Evolutionary conservation across 345 rosid species (phyloP).

Genomic region (Salix purpurea): DNA sequence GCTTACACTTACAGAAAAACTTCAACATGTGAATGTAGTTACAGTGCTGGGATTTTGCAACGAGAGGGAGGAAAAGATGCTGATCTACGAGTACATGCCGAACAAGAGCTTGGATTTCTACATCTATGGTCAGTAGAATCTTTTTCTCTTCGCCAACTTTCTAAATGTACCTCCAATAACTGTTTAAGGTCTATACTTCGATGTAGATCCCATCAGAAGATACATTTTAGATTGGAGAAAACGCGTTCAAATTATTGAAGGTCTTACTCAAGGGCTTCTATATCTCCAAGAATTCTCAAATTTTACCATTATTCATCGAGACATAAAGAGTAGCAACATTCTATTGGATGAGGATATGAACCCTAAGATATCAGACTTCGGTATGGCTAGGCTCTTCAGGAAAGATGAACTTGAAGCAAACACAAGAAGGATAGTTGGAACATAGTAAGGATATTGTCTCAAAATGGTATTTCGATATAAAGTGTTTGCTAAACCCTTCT

Average conservation of each 20-base stretch:
- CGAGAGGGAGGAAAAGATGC: constrained; percentile 34
- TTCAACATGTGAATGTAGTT: constrained; percentile 43
- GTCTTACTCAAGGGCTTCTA: constrained; percentile 44
- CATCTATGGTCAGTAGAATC: constrained; percentile 20
- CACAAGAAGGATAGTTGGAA: constrained; percentile 37
- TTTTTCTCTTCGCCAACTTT: too few species aligned
- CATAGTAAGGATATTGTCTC: constrained; percentile 32
- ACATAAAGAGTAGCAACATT: constrained; percentile 40
- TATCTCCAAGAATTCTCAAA: constrained; percentile 53
- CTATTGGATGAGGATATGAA: constrained; percentile 36
- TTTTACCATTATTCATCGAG: constrained; percentile 42
- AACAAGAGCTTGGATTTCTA: constrained; percentile 29
- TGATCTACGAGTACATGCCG: constrained; percentile 7
- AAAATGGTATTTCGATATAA: too few species aligned
- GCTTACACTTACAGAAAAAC: constrained; percentile 30
- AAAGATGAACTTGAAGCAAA: constrained; percentile 39
- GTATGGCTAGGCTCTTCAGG: constrained; percentile 35
- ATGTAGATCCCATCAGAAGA: constrained; percentile 26
- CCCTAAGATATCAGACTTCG: constrained; percentile 47
- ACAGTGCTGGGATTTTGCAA: constrained; percentile 32
- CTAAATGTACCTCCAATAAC: not conserved
- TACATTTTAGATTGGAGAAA: constrained; percentile 28
- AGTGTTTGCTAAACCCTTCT: too few species aligned
- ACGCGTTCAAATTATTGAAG: constrained; percentile 37
- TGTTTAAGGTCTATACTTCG: too few species aligned